Conservation (phyloP, 1,139 yeast species). For the Groenewaldozyma sp. region DNA sequence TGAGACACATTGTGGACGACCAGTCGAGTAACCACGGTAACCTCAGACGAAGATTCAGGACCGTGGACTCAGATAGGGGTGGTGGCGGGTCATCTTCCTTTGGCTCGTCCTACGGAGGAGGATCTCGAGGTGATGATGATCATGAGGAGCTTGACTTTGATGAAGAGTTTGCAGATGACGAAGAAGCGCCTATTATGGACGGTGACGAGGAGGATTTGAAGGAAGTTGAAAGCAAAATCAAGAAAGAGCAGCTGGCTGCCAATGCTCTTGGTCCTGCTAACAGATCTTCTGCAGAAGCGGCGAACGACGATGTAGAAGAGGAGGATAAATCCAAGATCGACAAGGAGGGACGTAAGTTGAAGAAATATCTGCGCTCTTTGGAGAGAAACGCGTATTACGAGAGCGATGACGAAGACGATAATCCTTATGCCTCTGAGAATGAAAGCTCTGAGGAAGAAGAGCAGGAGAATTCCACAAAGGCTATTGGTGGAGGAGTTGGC, state of each 20-base stretch:
- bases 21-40: conserved; percentile 26
- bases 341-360: conserved; percentile 80
- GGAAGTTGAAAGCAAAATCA: conserved; percentile 78
- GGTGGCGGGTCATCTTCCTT: conserved; percentile 4
- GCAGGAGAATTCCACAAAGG: conserved; percentile 13
- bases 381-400: conserved; percentile 89
- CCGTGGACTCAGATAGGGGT: conserved; percentile 45
- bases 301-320: conserved; percentile 43
- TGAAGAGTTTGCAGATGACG: conserved; percentile 97
- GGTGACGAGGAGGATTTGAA: conserved; percentile 94
- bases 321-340: conserved; percentile 71
- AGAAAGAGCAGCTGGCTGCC: conserved; percentile 77
- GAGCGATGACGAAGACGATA: conserved; percentile 74
- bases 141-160: conserved; percentile 91
- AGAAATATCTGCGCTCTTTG: conserved; percentile 74
- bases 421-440: conserved; percentile 69
- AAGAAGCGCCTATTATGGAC: conserved; percentile 96
- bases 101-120: conserved; percentile 9
- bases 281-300: conserved; percentile 48
- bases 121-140: conserved; percentile 49
- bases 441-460: conserved; percentile 31
- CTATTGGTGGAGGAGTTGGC: too few species aligned
- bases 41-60: conserved; percentile 37
- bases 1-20: conserved; percentile 77
- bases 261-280: conserved; percentile 44